Evolutionary conservation across 176 grass and related monocot genomes (phyloP), one percentile per base, ranked within the genome.

Genomic region (Puya raimondii): DNA sequence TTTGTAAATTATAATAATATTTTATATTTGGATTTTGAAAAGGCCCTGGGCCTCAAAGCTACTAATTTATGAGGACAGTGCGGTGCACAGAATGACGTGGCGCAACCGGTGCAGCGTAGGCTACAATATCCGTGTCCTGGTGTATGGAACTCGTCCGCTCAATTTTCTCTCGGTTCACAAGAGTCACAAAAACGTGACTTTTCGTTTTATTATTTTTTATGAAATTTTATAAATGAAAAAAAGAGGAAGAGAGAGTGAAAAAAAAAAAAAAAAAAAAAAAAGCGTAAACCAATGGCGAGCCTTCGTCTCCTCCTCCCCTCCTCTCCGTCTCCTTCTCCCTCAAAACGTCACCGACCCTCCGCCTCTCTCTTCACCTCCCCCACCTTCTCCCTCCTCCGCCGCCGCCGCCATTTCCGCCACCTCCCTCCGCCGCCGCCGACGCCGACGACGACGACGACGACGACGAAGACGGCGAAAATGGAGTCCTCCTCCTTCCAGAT

Each of bases 131-230:
- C 4, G 33, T 42, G 33, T 5, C 33, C 33, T 42, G 5, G 33
- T 42, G 33, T 42, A 42, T 42, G 33, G 29, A 42, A 7, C 33
- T 42, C 33, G 33, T 42, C 33, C 33, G 6, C 33, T 7, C 33
- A 42, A 42, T 6, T 8, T 42, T 42, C 33, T 42, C 4, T 6
- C 33, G 0, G 33, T 42, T 4, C 33, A 7, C 4, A 7, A 7
- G 29, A 33, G 29, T 33, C 50, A 71, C n/a, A 50, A 68, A 85
- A 85, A 64, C 27, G 68, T 77, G 66, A 77, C 67, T 81, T 72
- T 81, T 71, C 65, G 72, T 77, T 76, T 85, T 72, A 21, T 76
- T 76, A 85, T 85, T n/a, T 26, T 26, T 26, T 2, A 80, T 85
- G 72, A 76, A 51, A 14, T 50, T 70, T 63, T 3, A 16, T 5